Evolutionary conservation across 83 land plant genomes (phyloP).

Genomic region (Picea mariana): DNA sequence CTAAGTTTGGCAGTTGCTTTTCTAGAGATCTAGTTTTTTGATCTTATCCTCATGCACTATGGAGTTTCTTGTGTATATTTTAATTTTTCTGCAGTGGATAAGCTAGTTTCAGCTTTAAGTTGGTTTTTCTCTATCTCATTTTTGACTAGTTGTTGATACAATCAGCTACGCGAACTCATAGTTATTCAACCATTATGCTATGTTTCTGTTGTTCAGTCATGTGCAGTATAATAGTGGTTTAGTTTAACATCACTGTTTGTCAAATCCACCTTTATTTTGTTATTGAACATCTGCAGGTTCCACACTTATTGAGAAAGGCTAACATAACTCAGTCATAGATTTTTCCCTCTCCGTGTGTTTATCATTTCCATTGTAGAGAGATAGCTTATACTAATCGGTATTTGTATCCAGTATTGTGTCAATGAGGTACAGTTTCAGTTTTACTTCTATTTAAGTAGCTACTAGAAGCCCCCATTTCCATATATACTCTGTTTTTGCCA

Average conservation of each 20-base stretch:
- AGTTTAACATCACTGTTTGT: not conserved
- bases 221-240: not conserved
- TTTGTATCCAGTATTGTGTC: too few species aligned
- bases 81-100: not conserved
- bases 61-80: not conserved
- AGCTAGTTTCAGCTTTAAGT: not conserved
- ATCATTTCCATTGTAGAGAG: too few species aligned
- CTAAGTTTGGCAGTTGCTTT: too few species aligned
- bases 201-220: not conserved
- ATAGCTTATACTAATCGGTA: too few species aligned
- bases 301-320: too few species aligned
- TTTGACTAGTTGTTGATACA: not conserved
- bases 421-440: too few species aligned
- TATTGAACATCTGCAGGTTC: too few species aligned
- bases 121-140: not conserved
- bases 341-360: too few species aligned
- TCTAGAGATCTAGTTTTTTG: too few species aligned
- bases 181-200: not conserved
- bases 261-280: not conserved
- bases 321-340: too few species aligned
- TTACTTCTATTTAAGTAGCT: not conserved
- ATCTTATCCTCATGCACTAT: not conserved
- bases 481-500: not conserved
- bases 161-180: not conserved
- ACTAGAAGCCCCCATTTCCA: not conserved